Evolutionary conservation across 352 stramenopile species (phyloP).

Genomic region (Globisporangium polare): DNA sequence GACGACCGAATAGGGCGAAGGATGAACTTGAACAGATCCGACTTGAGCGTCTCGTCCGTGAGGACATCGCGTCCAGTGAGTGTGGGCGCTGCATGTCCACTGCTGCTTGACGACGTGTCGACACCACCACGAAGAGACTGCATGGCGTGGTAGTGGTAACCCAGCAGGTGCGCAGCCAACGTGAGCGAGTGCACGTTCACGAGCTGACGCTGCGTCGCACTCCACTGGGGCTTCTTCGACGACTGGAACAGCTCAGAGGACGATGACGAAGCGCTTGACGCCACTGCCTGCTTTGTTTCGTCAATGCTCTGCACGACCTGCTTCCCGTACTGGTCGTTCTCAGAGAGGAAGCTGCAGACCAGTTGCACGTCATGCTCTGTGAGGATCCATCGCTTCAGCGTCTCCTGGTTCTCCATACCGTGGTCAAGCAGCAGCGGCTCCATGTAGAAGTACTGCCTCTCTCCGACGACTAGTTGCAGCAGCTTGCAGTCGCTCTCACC

Average conservation of each 20-base stretch:
- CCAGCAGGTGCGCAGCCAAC: conserved; percentile 54
- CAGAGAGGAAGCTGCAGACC: conserved; percentile 29
- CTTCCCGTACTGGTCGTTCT: conserved; percentile 24
- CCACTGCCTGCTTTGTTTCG: background rate
- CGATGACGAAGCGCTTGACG: background rate
- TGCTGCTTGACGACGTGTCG: background rate
- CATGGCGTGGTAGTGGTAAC: conserved; percentile 46
- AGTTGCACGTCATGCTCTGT: conserved; percentile 35
- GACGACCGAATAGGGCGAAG: conserved; percentile 72
- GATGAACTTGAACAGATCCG: conserved; percentile 79
- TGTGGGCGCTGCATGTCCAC: background rate
- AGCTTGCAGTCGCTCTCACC: conserved; percentile 61
- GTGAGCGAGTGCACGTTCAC: conserved; percentile 52
- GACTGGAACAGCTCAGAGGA: conserved; percentile 31
- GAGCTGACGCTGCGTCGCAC: conserved; percentile 45
- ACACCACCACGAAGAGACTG: conserved; percentile 13
- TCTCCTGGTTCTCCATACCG: conserved; percentile 15
- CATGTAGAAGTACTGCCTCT: conserved; percentile 80
- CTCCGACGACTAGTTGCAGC: conserved; percentile 49
- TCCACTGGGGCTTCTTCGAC: conserved; percentile 48
- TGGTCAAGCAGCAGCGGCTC: conserved; percentile 36
- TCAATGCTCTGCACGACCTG: conserved; percentile 20
- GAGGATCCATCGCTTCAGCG: conserved; percentile 32
- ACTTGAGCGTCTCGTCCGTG: conserved; percentile 34
- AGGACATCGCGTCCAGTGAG: conserved; percentile 29